Evolutionary conservation across 495 filamentous ascomycete species (phyloP), one percentile per base, ranked within the genome.

Genomic region (Trichoderma orchidacearum): DNA sequence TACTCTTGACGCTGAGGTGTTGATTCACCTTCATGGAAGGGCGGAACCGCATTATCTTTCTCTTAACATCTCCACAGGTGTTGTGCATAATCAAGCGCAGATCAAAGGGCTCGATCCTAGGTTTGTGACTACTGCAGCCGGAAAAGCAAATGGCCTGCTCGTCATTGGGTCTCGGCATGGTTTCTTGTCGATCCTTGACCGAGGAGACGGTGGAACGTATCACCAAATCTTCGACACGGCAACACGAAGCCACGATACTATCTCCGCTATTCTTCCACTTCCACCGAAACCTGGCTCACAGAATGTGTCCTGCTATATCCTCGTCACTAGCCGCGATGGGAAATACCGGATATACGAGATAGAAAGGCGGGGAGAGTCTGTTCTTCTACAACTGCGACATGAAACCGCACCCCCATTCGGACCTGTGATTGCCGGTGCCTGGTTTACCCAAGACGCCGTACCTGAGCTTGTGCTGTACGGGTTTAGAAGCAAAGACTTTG

Each of bases 251-350:
- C 55, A 53, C 61, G 87, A 95, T 54, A 79, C 86, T 12, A 76
- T 96, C 52, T 94, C 84, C 0, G 72, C 75, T 6, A 82, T 96
- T 30, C 62, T 74, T 5, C 62, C 68, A 9, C 65, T 75, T 23
- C 69, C 58, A 12, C 56, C n/a, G 30, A 58, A 29, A 57, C 54
- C 64, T 23, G 51, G 51, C 53, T 35, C 31, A 31, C 50, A 38
- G 48, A 55, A 60, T 15, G 61, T 55, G 28, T 15, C 56, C 2
- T 60, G 30, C 30, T 78, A 71, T 38, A 71, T 90, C 34, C 60
- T 94, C 18, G 85, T 85, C 0, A 82, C 84, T 29, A 85, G 83
- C 30, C 79, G 91, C 38, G 85, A 95, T 67, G 88, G 90, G 0
- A 78, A 68, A 30, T 89, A 84, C 60, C 79, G 83, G 30, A 75